Percentiles rank a stretch among this genome's conserved stretches.
Evolutionary conservation across 371 early-diverging fungal genomes (phyloP).

Genomic region (Coemansia sp.): DNA sequence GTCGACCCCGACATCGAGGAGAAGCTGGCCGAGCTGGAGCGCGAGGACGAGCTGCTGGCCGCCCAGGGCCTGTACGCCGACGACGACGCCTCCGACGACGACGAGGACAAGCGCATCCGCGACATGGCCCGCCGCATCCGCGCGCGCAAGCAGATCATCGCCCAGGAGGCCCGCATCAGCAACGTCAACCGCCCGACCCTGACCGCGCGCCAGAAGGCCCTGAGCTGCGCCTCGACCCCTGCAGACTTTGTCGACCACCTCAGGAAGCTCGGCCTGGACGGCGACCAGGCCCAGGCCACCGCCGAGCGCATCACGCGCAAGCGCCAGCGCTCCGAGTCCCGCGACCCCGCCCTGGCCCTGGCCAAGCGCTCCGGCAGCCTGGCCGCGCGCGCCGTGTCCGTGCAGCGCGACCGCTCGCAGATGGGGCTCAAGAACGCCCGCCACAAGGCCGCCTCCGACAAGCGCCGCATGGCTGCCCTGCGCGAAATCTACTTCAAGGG

Average conservation of each 20-base stretch:
- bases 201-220: slow-evolving; percentile 51
- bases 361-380: slow-evolving; percentile 57
- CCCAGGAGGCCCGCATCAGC: slow-evolving; percentile 69
- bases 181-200: slow-evolving; percentile 67
- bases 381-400: slow-evolving; percentile 56
- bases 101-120: slow-evolving; percentile 58
- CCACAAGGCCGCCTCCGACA: slow-evolving; percentile 61
- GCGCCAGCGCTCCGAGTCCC: slow-evolving; percentile 71
- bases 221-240: slow-evolving; percentile 42
- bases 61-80: slow-evolving; percentile 87
- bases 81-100: slow-evolving; percentile 61
- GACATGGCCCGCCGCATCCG: slow-evolving; percentile 80
- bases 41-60: slow-evolving; percentile 93
- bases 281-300: slow-evolving; percentile 55
- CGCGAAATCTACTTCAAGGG: slow-evolving; percentile 74
- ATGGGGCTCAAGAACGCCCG: slow-evolving; percentile 74
- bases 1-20: slow-evolving; percentile 98
- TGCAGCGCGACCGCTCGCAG: slow-evolving; percentile 64
- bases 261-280: slow-evolving; percentile 62
- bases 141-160: slow-evolving; percentile 80
- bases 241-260: slow-evolving; percentile 65
- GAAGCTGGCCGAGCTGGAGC: slow-evolving; percentile 93
- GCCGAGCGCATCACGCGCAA: slow-evolving; percentile 63
- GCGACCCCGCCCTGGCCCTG: slow-evolving; percentile 54
- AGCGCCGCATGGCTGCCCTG: slow-evolving; percentile 70